phyloP scores from a whole-genome alignment of 495 filamentous ascomycete species.

The Penicillium egyptiacum region DNA sequence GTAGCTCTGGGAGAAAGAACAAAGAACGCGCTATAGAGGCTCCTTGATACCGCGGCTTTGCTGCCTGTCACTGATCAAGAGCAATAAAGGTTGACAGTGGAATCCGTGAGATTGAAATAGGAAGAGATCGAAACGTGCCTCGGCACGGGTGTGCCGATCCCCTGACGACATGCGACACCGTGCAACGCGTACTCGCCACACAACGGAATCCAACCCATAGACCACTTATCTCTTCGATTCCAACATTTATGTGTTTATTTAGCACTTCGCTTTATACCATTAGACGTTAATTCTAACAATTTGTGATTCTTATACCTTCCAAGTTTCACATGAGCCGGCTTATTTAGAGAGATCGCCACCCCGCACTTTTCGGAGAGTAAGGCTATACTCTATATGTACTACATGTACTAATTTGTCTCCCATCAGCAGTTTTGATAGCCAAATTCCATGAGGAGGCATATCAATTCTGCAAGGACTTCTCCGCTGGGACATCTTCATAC shows the following conservation, averaged over 20 bases:
- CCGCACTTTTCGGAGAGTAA: conserved; percentile 3
- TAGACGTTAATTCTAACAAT: not conserved
- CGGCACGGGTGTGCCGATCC: conserved; percentile 15
- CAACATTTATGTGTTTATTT: no score
- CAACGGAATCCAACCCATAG: not conserved
- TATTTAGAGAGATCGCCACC: not conserved
- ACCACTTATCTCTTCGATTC: no score
- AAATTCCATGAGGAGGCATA: no score
- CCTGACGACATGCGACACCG: not conserved
- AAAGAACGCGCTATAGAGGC: not conserved
- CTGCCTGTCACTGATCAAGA: not conserved
- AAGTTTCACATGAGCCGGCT: conserved; percentile 6
- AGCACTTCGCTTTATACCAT: no score
- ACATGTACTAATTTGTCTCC: no score
- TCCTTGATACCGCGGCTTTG: not conserved
- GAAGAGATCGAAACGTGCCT: conserved; percentile 11
- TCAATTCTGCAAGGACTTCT: conserved; percentile 20
- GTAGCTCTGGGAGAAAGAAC: not conserved
- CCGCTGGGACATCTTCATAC: conserved; percentile 54
- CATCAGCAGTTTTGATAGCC: no score
- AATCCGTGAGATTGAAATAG: not conserved
- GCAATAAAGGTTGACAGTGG: not conserved
- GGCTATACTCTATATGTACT: no score
- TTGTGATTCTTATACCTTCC: not conserved
- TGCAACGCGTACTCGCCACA: not conserved